Evolutionary conservation across 2,329 filamentous ascomycete genomes (phyloP).

Genomic region (Immersiporthe knoxdaviesiana): DNA sequence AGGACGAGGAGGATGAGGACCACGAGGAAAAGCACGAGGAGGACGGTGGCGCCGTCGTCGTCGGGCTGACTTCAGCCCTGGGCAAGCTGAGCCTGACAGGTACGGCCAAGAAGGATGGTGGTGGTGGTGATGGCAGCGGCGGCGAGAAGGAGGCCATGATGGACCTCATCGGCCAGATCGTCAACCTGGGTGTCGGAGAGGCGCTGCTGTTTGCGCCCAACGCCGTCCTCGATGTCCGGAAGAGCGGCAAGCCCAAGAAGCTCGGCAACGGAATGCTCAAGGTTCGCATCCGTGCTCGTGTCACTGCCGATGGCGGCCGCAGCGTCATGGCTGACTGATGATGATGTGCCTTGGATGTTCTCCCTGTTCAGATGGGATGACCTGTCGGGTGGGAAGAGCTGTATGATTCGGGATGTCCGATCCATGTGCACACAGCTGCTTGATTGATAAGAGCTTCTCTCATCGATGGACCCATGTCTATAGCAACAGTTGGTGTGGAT

Average conservation of each 20-base stretch:
- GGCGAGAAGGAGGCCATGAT: constrained; percentile 31
- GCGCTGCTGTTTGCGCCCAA: constrained; percentile 52
- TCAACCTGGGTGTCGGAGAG: constrained; percentile 48
- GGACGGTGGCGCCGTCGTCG: constrained; percentile 1
- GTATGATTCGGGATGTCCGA: neutral
- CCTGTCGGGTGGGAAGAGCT: neutral
- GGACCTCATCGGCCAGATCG: constrained; percentile 48
- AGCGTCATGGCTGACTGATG: constrained; percentile 47
- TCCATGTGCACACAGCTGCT: neutral
- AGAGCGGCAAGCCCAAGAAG: constrained; percentile 31
- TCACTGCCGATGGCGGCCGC: constrained; percentile 49
- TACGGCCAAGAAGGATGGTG: too few species aligned
- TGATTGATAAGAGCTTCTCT: neutral
- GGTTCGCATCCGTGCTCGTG: constrained; percentile 45
- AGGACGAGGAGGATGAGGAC: neutral
- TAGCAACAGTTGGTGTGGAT: too few species aligned
- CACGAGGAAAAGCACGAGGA: neutral
- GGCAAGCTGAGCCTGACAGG: constrained; percentile 24
- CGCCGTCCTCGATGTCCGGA: constrained; percentile 41
- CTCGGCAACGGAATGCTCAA: constrained; percentile 46
- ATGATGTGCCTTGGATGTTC: neutral
- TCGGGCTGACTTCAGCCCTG: constrained; percentile 12
- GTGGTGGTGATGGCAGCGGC: neutral
- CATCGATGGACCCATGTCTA: too few species aligned
- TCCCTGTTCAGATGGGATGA: neutral